These are phyloP conservation scores for Draba incana DNA, from an alignment of 345 rosid species.

Conservation along the genomic window DNA sequence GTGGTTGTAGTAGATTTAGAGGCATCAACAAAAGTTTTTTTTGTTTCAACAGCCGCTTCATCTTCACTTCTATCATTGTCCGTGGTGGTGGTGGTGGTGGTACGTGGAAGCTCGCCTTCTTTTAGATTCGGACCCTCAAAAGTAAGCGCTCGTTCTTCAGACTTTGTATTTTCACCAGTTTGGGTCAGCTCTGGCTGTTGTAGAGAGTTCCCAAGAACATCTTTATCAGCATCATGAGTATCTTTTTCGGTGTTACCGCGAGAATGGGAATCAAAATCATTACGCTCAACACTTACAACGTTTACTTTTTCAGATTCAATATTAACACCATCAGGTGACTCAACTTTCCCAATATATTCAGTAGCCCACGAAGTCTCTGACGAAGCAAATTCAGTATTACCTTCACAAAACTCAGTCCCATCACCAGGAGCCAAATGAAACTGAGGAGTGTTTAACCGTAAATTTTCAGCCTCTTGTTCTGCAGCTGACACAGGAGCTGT, in stretches of 20 bases:
- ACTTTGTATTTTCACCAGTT: constrained; percentile 39
- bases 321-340: constrained; percentile 43
- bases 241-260: constrained; percentile 38
- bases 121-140: constrained; percentile 38
- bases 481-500: constrained; percentile 78
- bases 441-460: constrained; percentile 66
- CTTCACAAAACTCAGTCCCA: constrained; percentile 66
- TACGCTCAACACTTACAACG: constrained; percentile 24
- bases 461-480: constrained; percentile 60
- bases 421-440: constrained; percentile 85
- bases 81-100: constrained; percentile 17
- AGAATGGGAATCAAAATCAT: constrained; percentile 38
- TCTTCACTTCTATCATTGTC: constrained; percentile 45
- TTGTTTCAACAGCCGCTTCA: constrained; percentile 34
- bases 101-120: constrained; percentile 35
- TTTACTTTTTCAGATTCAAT: constrained; percentile 36
- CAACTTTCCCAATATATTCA: constrained; percentile 52
- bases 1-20: constrained; percentile 24
- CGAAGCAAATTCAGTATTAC: constrained; percentile 57
- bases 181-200: constrained; percentile 51
- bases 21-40: constrained; percentile 22
- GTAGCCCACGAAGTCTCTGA: constrained; percentile 58
- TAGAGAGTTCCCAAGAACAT: constrained; percentile 54
- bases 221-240: constrained; percentile 40
- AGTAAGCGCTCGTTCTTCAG: constrained; percentile 37